A percentile compares a stretch with the other conserved stretches of the same genome.
phyloP scores from a whole-genome alignment of 345 rosid species.

The Syzygium aromaticum region DNA sequence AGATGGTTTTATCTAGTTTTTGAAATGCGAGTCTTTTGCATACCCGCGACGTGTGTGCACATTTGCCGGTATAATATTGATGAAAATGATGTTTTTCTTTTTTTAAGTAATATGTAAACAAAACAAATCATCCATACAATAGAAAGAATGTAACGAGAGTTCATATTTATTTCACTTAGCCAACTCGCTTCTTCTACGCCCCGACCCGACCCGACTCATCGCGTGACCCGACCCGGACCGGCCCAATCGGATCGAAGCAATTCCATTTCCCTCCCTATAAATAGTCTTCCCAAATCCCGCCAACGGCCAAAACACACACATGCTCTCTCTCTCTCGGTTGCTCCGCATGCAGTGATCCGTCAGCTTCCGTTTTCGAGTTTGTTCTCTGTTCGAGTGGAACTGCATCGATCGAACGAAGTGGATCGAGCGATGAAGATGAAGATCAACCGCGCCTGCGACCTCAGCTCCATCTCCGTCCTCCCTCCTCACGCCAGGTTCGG shows the following conservation, averaged over 20 bases:
- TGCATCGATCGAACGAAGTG: background rate
- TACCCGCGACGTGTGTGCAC: no score
- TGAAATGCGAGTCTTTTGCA: no score
- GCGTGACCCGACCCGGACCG: background rate
- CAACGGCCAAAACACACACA: background rate
- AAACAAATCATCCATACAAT: no score
- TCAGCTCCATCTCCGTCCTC: constrained; percentile 77
- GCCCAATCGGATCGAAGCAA: background rate
- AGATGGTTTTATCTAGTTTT: no score
- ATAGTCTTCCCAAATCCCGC: background rate
- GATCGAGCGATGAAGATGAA: constrained; percentile 63
- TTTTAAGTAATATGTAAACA: background rate
- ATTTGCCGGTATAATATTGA: no score
- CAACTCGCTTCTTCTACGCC: no score
- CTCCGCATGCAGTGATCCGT: background rate
- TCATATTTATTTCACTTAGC: no score
- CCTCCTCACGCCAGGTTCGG: constrained; percentile 77
- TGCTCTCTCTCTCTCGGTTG: background rate
- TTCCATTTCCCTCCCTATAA: background rate
- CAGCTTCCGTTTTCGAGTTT: background rate
- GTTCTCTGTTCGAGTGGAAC: background rate
- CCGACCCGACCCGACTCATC: background rate
- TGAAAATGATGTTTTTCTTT: no score
- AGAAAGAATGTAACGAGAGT: no score
- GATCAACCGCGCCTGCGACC: constrained; percentile 84